A percentile compares a stretch with the other conserved stretches of the same genome.
Conservation (phyloP, 2,329 filamentous ascomycete species). For the Huntiella bhutanensis region DNA sequence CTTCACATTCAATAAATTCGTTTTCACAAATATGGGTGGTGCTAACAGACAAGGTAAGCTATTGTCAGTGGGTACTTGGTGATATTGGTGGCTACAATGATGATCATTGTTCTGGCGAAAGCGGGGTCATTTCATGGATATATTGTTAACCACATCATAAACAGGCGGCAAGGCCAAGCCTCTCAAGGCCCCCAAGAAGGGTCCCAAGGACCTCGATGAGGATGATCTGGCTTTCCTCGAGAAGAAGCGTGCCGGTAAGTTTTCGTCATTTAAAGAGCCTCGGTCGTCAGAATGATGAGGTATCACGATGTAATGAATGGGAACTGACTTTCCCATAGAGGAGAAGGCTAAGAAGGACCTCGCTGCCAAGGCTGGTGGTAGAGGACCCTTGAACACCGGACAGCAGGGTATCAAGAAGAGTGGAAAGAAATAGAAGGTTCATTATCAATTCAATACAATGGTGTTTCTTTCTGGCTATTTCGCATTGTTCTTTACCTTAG, state of each 20-base stretch:
- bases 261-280: background rate
- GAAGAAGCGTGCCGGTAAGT: conserved; percentile 64
- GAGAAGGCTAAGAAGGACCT: conserved; percentile 74
- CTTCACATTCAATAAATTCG: conserved; percentile 2
- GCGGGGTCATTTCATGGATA: background rate
- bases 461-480: too few species aligned
- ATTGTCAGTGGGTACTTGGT: background rate
- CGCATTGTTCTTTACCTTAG: too few species aligned
- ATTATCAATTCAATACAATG: too few species aligned
- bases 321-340: conserved; percentile 27
- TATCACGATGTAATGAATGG: background rate
- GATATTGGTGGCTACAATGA: background rate
- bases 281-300: background rate
- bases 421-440: conserved; percentile 62
- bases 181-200: conserved; percentile 78
- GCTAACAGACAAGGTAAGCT: conserved; percentile 43
- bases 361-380: conserved; percentile 64
- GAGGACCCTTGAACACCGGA: conserved; percentile 73
- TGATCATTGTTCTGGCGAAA: background rate
- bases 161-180: conserved; percentile 68
- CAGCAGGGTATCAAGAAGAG: conserved; percentile 92
- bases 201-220: conserved; percentile 55
- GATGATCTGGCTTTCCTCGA: conserved; percentile 67
- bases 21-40: conserved; percentile 38
- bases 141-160: conserved; percentile 2